phyloP scores from a whole-genome alignment of 2,329 filamentous ascomycete genomes.

The Lachnum nothofagi region DNA sequence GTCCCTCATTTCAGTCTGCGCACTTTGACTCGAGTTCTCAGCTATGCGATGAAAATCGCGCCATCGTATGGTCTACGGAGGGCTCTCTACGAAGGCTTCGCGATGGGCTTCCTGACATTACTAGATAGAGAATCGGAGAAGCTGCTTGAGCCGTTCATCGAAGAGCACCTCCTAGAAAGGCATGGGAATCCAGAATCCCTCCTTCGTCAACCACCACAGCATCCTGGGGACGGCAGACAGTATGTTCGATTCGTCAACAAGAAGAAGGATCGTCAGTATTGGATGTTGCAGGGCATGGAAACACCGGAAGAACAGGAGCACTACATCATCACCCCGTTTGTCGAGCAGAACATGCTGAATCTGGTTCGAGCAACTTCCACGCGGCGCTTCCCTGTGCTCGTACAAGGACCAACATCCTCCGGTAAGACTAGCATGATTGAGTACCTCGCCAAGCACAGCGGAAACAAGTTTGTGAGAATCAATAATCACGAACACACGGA shows the following conservation, averaged over 20 bases:
- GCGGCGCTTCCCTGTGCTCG: slow-evolving; percentile 82
- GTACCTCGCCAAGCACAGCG: slow-evolving; percentile 91
- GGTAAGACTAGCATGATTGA: slow-evolving; percentile 99
- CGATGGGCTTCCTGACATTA: slow-evolving; percentile 94
- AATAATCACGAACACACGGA: slow-evolving; percentile 99
- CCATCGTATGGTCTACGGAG: slow-evolving; percentile 79
- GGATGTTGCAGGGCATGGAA: slow-evolving; percentile 73
- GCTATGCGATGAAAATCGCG: slow-evolving; percentile 80
- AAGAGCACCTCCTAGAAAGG: slow-evolving; percentile 70
- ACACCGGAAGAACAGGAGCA: slow-evolving; percentile 67
- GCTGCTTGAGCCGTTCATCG: slow-evolving; percentile 71
- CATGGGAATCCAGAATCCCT: slow-evolving; percentile 66
- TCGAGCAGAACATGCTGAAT: slow-evolving; percentile 91
- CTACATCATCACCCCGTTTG: slow-evolving; percentile 95
- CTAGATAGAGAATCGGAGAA: slow-evolving; percentile 77
- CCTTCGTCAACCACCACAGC: slow-evolving; percentile 70
- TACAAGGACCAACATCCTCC: slow-evolving; percentile 94
- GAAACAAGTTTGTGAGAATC: slow-evolving; percentile 95
- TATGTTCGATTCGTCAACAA: slow-evolving; percentile 75
- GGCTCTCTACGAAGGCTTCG: slow-evolving; percentile 89
- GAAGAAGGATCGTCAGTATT: slow-evolving; percentile 68
- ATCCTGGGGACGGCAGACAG: slow-evolving; percentile 67
- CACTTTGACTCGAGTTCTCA: slow-evolving; percentile 83
- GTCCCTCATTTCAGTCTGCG: slow-evolving; percentile 95
- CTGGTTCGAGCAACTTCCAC: slow-evolving; percentile 91